These are phyloP conservation scores for Salix purpurea DNA, from an alignment of 345 rosid species.

Conservation along the genomic window DNA sequence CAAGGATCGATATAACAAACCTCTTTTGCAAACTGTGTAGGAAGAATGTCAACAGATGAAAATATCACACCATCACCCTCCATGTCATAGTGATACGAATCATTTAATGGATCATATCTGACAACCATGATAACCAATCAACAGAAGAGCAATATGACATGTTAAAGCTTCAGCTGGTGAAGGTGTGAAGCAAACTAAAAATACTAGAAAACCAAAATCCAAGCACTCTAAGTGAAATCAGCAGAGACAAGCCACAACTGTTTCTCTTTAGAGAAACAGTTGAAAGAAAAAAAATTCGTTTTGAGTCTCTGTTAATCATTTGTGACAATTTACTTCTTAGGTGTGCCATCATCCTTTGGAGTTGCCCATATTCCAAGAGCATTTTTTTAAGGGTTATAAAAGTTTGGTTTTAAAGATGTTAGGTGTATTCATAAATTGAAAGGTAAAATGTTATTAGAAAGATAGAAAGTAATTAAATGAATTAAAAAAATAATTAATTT, in stretches of 20 bases:
- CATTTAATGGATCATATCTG: conserved; percentile 58
- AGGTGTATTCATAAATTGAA: neutral
- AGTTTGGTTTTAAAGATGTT: neutral
- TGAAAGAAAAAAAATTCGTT: neutral
- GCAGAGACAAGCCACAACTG: neutral
- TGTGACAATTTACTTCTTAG: neutral
- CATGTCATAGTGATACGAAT: conserved; percentile 68
- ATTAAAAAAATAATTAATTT: neutral
- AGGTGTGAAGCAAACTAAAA: neutral
- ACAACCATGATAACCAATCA: conserved; percentile 1
- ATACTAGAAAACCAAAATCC: neutral
- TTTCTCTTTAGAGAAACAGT: neutral
- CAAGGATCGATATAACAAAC: conserved; percentile 28
- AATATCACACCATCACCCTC: conserved; percentile 79
- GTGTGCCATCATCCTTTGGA: neutral
- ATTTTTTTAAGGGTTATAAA: neutral
- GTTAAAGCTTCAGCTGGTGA: neutral
- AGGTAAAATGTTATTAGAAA: neutral
- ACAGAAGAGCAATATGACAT: neutral
- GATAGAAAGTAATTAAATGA: neutral
- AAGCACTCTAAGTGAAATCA: neutral
- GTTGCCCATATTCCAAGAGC: neutral
- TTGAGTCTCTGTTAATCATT: neutral
- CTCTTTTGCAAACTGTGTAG: conserved; percentile 96
- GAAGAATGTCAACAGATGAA: conserved; percentile 83